phyloP scores from a whole-genome alignment of 2,329 filamentous ascomycete species.

The Monosporascus sp. region DNA sequence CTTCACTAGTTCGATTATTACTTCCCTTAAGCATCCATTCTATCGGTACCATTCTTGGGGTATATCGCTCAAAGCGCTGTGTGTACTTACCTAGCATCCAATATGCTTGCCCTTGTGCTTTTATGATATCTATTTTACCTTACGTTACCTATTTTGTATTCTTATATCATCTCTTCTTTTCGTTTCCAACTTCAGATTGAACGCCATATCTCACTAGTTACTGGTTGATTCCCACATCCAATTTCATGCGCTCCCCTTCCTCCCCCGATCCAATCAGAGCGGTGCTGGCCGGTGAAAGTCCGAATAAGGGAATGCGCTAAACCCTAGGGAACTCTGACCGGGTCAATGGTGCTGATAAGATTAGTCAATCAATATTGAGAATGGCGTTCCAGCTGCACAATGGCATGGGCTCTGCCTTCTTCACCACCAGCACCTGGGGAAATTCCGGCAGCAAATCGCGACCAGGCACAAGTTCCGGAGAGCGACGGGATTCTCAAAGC shows the following conservation, averaged over 20 bases:
- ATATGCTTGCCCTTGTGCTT: background rate
- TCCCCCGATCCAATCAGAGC: slow-evolving; percentile 3
- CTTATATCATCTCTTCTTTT: background rate
- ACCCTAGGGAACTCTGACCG: background rate
- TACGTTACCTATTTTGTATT: background rate
- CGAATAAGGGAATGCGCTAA: background rate
- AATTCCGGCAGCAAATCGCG: slow-evolving; percentile 21
- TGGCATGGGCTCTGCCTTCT: slow-evolving; percentile 12
- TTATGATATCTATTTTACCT: background rate
- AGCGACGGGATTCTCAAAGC: slow-evolving; percentile 10
- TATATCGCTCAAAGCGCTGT: background rate
- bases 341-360: background rate
- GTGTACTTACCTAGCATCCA: background rate
- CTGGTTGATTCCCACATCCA: background rate
- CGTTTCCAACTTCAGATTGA: too few relatives aligned
- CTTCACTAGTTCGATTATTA: background rate
- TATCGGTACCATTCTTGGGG: too few relatives aligned
- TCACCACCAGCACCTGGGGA: slow-evolving; percentile 26
- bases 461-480: slow-evolving; percentile 32
- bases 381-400: slow-evolving; percentile 1
- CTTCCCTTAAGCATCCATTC: too few relatives aligned
- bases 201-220: background rate
- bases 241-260: background rate
- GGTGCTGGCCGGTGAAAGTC: background rate
- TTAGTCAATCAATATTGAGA: background rate